These are phyloP conservation scores for Dillenia suffruticosa DNA, from an alignment of 164 flowering plant species.

Conservation along the genomic window DNA sequence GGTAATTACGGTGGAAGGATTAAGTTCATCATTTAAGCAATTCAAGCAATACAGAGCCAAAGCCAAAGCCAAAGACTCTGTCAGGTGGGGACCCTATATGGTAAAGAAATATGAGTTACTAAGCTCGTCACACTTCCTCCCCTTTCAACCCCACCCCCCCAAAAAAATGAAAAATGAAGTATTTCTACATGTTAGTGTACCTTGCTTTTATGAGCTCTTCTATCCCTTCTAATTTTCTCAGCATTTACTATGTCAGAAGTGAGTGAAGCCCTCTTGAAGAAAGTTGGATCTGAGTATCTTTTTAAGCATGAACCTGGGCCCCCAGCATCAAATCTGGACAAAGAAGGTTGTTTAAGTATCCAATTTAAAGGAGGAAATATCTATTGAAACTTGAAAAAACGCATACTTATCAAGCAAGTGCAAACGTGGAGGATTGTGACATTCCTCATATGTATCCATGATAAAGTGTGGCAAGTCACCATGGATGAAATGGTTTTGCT, in stretches of 20 bases:
- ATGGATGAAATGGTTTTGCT: constrained; percentile 60
- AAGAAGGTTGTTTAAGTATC: constrained; percentile 4
- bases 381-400: too few species aligned
- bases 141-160: too few species aligned
- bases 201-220: constrained; percentile 56
- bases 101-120: too few species aligned
- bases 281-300: constrained; percentile 86
- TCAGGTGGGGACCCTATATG: too few species aligned
- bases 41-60: too few species aligned
- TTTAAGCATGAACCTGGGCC: constrained; percentile 91
- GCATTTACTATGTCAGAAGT: constrained; percentile 21
- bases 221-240: constrained; percentile 39
- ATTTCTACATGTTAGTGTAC: constrained; percentile 19
- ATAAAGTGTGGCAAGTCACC: constrained; percentile 80
- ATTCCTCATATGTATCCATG: constrained; percentile 87
- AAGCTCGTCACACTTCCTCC: too few species aligned
- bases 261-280: constrained; percentile 46
- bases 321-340: constrained; percentile 69
- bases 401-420: constrained; percentile 86
- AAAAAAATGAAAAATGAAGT: too few species aligned
- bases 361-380: background rate
- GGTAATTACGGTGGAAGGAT: too few species aligned
- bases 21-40: too few species aligned
- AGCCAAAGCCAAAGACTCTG: too few species aligned
- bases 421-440: constrained; percentile 76